These are phyloP conservation scores for Fraxinus dipetala DNA, from an alignment of 305 asterid species.

Conservation along the genomic window DNA sequence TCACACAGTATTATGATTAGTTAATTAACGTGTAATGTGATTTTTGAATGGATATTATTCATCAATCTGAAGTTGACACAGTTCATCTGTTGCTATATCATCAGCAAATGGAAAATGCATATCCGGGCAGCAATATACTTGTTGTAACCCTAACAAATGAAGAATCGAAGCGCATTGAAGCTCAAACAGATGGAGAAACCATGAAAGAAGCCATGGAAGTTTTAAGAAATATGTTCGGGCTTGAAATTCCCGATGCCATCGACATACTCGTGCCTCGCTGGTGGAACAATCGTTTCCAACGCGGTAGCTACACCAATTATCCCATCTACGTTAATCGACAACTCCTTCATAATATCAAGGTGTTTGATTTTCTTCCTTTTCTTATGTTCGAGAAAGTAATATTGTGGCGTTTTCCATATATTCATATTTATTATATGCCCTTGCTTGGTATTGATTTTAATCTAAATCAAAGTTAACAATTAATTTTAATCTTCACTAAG, in stretches of 20 bases:
- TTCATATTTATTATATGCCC: no score
- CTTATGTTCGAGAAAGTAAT: neutral
- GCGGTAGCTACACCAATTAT: conserved; percentile 84
- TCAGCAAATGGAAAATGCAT: conserved; percentile 95
- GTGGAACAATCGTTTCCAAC: conserved; percentile 89
- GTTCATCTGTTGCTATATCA: conserved; percentile 17
- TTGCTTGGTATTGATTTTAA: no score
- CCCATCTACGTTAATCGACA: conserved; percentile 61
- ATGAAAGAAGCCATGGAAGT: conserved; percentile 84
- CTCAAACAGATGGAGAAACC: conserved; percentile 73
- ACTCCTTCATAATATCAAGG: conserved; percentile 64
- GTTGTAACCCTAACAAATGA: conserved; percentile 84
- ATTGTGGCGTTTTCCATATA: no score
- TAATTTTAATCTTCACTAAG: no score
- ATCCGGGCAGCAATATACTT: conserved; percentile 74
- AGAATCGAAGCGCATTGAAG: conserved; percentile 80
- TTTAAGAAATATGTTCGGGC: conserved; percentile 78
- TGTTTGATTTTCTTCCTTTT: conserved; percentile 8
- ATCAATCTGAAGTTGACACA: neutral
- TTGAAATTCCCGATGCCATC: conserved; percentile 58
- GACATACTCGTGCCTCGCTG: conserved; percentile 88
- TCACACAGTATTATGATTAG: neutral
- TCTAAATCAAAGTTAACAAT: no score
- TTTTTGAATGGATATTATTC: neutral
- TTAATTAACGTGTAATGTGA: neutral